These are phyloP conservation scores for Bipolaris sorokiniana DNA, from an alignment of 2,329 filamentous ascomycete species.

Conservation along the genomic window DNA sequence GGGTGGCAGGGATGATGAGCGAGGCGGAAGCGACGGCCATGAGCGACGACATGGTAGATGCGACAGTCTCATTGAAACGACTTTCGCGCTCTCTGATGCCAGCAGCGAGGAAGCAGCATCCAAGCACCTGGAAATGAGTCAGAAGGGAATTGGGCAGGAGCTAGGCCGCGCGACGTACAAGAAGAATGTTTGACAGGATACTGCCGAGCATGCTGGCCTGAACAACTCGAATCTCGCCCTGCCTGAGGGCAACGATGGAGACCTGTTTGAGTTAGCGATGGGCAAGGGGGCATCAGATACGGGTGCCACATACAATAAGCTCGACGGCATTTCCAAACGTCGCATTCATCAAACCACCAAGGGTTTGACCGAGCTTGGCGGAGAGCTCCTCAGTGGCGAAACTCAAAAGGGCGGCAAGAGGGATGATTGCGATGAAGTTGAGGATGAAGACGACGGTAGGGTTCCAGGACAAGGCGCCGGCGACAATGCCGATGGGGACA, in stretches of 20 bases:
- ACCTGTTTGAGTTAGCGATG: slow-evolving; percentile 61
- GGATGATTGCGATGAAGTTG: slow-evolving; percentile 83
- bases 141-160: slow-evolving; percentile 43
- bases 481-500: slow-evolving; percentile 74
- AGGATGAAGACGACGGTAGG: slow-evolving; percentile 73
- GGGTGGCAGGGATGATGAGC: slow-evolving; percentile 60
- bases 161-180: slow-evolving; percentile 57
- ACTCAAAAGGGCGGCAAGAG: slow-evolving; percentile 73
- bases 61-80: slow-evolving; percentile 74
- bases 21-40: slow-evolving; percentile 63
- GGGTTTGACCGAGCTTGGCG: slow-evolving; percentile 71
- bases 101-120: slow-evolving; percentile 60
- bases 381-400: slow-evolving; percentile 82
- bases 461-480: slow-evolving; percentile 67
- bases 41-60: slow-evolving; percentile 73
- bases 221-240: slow-evolving; percentile 92
- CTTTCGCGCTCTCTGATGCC: slow-evolving; percentile 54
- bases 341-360: slow-evolving; percentile 76
- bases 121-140: slow-evolving; percentile 58
- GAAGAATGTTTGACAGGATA: slow-evolving; percentile 90
- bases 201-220: slow-evolving; percentile 97
- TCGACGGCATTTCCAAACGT: slow-evolving; percentile 83
- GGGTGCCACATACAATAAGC: slow-evolving; percentile 65
- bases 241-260: slow-evolving; percentile 85
- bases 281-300: neutral